Conservation (phyloP, 805 yeast species). For the Metschnikowia continentalis region DNA sequence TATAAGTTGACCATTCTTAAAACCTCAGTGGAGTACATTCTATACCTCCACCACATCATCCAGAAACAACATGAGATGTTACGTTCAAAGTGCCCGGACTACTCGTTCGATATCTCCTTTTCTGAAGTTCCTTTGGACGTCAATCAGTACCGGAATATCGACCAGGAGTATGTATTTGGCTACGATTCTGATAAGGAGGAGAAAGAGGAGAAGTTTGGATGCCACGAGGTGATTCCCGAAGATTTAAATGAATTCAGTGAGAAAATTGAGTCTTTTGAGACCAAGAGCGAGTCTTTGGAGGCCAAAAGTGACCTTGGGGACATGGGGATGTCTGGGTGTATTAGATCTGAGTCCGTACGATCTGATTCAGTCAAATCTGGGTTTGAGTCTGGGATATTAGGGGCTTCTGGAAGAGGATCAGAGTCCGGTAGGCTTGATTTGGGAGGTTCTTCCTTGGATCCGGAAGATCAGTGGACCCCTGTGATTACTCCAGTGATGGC, state of each 20-base stretch:
- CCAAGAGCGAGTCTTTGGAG: too few species aligned
- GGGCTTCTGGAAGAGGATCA: too few species aligned
- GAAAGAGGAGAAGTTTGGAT: not conserved
- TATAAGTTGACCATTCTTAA: constrained; percentile 77
- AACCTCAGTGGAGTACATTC: constrained; percentile 77
- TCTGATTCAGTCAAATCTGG: too few species aligned
- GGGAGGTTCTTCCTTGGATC: too few species aligned
- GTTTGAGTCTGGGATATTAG: too few species aligned
- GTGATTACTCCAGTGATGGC: not conserved
- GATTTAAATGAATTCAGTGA: too few species aligned
- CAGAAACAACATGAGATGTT: constrained; percentile 48
- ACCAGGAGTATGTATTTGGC: constrained; percentile 51
- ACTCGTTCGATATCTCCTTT: constrained; percentile 44
- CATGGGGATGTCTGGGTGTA: too few species aligned
- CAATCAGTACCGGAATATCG: constrained; percentile 56
- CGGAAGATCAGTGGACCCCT: not conserved
- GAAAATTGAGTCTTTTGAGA: too few species aligned
- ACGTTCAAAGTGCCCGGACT: constrained; percentile 19
- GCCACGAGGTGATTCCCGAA: not conserved
- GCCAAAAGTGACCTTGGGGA: too few species aligned
- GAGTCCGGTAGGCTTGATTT: too few species aligned
- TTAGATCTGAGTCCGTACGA: too few species aligned
- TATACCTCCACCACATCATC: constrained; percentile 60
- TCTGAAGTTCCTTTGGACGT: constrained; percentile 55
- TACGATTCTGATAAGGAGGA: constrained; percentile 6